Evolutionary conservation across 176 grass and related monocot genomes (phyloP), one percentile per base, ranked within the genome.

Genomic region (Bromus sterilis): DNA sequence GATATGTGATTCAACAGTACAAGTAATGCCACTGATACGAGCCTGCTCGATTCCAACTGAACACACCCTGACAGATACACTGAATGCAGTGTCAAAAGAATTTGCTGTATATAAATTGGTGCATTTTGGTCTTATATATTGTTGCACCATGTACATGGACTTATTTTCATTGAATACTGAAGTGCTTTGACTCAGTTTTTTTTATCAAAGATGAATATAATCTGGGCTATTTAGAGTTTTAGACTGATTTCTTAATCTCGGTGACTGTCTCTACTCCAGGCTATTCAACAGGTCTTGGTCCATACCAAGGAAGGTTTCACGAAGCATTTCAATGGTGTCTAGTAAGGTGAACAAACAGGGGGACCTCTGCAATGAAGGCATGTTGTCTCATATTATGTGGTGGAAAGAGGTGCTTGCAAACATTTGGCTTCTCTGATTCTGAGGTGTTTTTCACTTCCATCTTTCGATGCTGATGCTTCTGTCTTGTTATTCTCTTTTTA

Each of bases 391-490:
- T 89, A 86, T 98, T 70, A 20, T 81, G 14, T 98, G 95, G 95
- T 98, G 95, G 95, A 98, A 93, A 91, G 95, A 98, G 94, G 94
- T 98, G 32, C 39, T 56, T 84, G 26, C 39, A 82, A 84, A 83
- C 48, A 23, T 36, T 59, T 77, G 26, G 5, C 31, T 49, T 82
- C 7, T 77, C 4, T 83, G 25, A 0, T 62, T 74, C 56, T 74
- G 31, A 37, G 32, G 2, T 12, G 31, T 55, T 51, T 75, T 20
- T 89, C 56, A 25, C 24, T 70, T 41, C 78, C 20, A 33, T 63
- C 21, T 77, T 71, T 16, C 0, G n/a, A 36, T 24, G 9, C 5
- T 82, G 28, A 77, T 78, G 53, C 33, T 66, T 85, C 29, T 78
- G 4, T 79, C 66, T 23, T 83, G 30, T 33, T 75, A 20, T 57